Evolutionary conservation across 768 basidiomycete species (phyloP).

Genomic region (Russula dissimulans): DNA sequence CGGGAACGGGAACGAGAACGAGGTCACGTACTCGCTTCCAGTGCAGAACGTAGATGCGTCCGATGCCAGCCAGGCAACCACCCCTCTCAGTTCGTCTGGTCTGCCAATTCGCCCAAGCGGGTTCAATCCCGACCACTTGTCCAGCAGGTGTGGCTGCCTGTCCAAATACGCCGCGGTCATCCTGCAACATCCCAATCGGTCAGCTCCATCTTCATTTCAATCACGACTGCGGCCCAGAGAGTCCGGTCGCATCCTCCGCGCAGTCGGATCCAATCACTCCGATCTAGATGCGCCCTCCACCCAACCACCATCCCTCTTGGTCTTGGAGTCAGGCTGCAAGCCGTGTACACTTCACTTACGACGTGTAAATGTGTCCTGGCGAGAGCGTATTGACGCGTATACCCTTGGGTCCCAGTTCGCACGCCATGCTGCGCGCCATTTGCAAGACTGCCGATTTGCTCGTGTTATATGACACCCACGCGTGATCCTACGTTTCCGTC

Average conservation of each 20-base stretch:
- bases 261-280: not conserved
- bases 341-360: slow-evolving; percentile 6
- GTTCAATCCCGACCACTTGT: slow-evolving; percentile 60
- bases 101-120: slow-evolving; percentile 64
- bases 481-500: slow-evolving; percentile 43
- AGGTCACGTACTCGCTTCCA: slow-evolving; percentile 64
- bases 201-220: not conserved
- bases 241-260: slow-evolving; percentile 1
- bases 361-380: slow-evolving; percentile 67
- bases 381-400: slow-evolving; percentile 73
- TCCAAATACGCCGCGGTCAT: slow-evolving; percentile 73
- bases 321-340: not conserved
- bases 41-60: slow-evolving; percentile 75
- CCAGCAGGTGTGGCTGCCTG: slow-evolving; percentile 48
- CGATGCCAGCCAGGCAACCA: slow-evolving; percentile 60
- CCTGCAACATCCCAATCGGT: slow-evolving; percentile 26
- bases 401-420: slow-evolving; percentile 54
- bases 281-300: not conserved
- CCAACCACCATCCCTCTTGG: too few species aligned
- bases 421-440: slow-evolving; percentile 77
- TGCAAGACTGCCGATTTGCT: slow-evolving; percentile 74
- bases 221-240: slow-evolving; percentile 1
- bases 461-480: slow-evolving; percentile 69
- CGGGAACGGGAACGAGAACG: too few species aligned
- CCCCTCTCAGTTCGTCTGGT: slow-evolving; percentile 65